Conservation (phyloP, 371 early-diverging fungal species). For the Zancudomyces culisetae region DNA sequence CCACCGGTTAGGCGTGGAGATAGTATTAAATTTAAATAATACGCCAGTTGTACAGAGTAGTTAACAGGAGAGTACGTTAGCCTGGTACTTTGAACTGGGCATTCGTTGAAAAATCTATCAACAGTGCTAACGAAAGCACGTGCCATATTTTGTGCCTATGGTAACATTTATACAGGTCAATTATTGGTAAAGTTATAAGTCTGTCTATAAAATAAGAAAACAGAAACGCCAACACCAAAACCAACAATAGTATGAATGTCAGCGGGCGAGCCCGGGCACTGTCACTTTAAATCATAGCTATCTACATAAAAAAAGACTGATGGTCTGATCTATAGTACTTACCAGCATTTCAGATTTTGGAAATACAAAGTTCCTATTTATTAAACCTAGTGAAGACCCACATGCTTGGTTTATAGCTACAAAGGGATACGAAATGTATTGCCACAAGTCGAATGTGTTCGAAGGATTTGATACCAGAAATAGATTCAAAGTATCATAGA, state of each 20-base stretch:
- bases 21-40: constrained; percentile 48
- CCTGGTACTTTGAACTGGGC: constrained; percentile 29
- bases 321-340: too few species aligned
- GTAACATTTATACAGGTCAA: too few species aligned
- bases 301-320: too few species aligned
- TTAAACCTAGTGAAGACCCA: constrained; percentile 40
- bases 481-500: constrained; percentile 53
- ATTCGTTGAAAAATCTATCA: constrained; percentile 28
- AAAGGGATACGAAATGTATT: constrained; percentile 51
- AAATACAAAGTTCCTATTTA: constrained; percentile 43
- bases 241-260: too few species aligned
- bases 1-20: constrained; percentile 39
- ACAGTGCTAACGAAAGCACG: constrained; percentile 6
- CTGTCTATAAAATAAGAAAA: too few species aligned
- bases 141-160: neutral
- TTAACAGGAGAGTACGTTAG: constrained; percentile 22
- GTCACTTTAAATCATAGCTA: too few species aligned
- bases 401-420: constrained; percentile 66
- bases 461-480: constrained; percentile 18
- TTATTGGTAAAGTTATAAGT: too few species aligned
- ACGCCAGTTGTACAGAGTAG: constrained; percentile 35
- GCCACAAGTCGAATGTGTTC: constrained; percentile 30
- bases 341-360: constrained; percentile 31
- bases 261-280: too few species aligned
- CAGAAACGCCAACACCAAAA: too few species aligned